phyloP scores from a whole-genome alignment of 768 basidiomycete species.

The Auriscalpium vulgare region DNA sequence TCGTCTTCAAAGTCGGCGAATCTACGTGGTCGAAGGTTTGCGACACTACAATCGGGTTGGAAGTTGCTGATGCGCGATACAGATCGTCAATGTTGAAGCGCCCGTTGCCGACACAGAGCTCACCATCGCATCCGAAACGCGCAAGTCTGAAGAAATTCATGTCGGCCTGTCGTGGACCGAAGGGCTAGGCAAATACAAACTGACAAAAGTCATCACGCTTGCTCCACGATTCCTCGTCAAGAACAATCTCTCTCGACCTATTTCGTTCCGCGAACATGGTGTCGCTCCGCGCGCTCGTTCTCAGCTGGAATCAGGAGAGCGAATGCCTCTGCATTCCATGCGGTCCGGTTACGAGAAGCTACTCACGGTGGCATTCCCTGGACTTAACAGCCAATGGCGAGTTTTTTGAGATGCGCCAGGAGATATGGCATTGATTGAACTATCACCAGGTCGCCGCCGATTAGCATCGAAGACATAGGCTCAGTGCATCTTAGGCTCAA shows the following conservation, averaged over 20 bases:
- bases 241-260: slow-evolving; percentile 61
- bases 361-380: slow-evolving; percentile 81
- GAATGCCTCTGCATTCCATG: slow-evolving; percentile 59
- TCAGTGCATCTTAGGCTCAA: slow-evolving; percentile 65
- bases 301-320: slow-evolving; percentile 58
- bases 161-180: slow-evolving; percentile 88
- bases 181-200: slow-evolving; percentile 94
- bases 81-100: slow-evolving; percentile 88
- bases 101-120: slow-evolving; percentile 86
- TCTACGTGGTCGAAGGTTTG: slow-evolving; percentile 85
- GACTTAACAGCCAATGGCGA: slow-evolving; percentile 71
- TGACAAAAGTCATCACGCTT: slow-evolving; percentile 88
- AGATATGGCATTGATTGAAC: neutral
- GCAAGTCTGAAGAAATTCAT: slow-evolving; percentile 63
- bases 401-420: neutral
- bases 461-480: slow-evolving; percentile 90
- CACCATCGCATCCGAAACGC: slow-evolving; percentile 54
- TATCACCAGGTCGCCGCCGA: slow-evolving; percentile 72
- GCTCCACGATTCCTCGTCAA: slow-evolving; percentile 86
- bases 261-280: slow-evolving; percentile 84
- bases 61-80: neutral
- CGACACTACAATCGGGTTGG: neutral
- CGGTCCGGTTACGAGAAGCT: slow-evolving; percentile 62
- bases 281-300: slow-evolving; percentile 55
- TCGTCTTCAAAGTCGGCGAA: slow-evolving; percentile 69